Base-by-base conservation (phyloP, 129 eudicot genomes). In the Arctium minus region DNA sequence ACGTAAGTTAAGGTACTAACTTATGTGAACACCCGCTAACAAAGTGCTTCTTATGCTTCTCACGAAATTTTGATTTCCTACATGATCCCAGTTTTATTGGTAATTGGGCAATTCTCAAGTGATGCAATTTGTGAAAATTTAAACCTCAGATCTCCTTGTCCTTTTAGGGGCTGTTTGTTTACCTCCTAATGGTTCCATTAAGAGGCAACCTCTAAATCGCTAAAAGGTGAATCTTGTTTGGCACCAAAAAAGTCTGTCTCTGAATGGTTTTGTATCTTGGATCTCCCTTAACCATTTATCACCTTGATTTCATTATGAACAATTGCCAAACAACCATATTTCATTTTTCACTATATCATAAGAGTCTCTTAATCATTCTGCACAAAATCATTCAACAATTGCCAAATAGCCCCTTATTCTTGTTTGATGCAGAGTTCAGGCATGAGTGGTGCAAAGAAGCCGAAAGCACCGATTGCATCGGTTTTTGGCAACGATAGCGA, bases 401-500 rank as follows among this genome's bases (percentile, higher is more conserved):
- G 27, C 27, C 27, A 22, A 22, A 22, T 22, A 22, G 27, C 27
- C 27, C 27, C 27, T 22, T 80, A 13, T 30, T 60, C 11, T n/a
- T 67, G 7, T 31, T 35, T 80, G 10, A 8, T 79, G 71, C 86
- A 92, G 97, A 86, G 77, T 79, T 77, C 89, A 17, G 56, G 81
- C 29, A 85, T 79, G 72, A 86, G 74, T 75, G 79, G 89, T 46
- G 88, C 88, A 72, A 92, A 92, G 94, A 95, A 92, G 94, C 97
- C 92, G 15, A 94, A 92, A 80, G 86, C 56, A 67, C 78, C 94
- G 4, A 78, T 91, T 81, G 97, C 93, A n/a, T 89, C 94, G 1
- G 96, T 89, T 82, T 95, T 95, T 70, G 80, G 87, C 76, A 86
- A 95, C 74, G 93, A 92, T 72, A 92, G 97, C 48, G 98, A 95